phyloP scores from a whole-genome alignment of 164 flowering plant genomes.

The Echeveria elegans region DNA sequence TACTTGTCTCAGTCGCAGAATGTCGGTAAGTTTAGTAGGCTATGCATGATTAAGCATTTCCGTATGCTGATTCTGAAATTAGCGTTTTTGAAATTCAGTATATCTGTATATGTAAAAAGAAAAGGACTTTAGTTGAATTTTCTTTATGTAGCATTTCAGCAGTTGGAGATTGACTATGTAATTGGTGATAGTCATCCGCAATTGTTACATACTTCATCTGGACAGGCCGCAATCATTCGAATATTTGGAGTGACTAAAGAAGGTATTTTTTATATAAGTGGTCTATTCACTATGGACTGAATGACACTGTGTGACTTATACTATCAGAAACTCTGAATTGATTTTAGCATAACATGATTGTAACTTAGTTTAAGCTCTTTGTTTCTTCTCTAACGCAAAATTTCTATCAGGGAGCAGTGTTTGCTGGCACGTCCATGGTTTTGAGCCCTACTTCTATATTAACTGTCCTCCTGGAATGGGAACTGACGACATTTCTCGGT shows the following conservation, averaged over 20 bases:
- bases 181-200: slow-evolving; percentile 66
- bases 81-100: not conserved
- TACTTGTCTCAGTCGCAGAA: slow-evolving; percentile 36
- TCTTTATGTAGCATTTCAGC: slow-evolving; percentile 63
- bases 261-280: slow-evolving; percentile 31
- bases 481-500: slow-evolving; percentile 78
- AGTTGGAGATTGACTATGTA: slow-evolving; percentile 91
- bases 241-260: slow-evolving; percentile 93
- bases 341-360: not conserved
- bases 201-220: slow-evolving; percentile 50
- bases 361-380: not conserved
- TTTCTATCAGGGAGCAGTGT: slow-evolving; percentile 69
- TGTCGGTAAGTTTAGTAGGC: slow-evolving; percentile 32
- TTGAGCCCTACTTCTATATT: slow-evolving; percentile 89
- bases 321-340: not conserved
- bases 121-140: not conserved
- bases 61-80: not conserved
- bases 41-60: not conserved
- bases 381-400: not conserved
- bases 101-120: not conserved
- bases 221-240: slow-evolving; percentile 76
- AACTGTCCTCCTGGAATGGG: slow-evolving; percentile 90
- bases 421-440: slow-evolving; percentile 93
- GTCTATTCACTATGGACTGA: not conserved
- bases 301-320: not conserved